Base-by-base conservation (phyloP, 2,329 filamentous ascomycete species). In the Colletotrichum noveboracense region DNA sequence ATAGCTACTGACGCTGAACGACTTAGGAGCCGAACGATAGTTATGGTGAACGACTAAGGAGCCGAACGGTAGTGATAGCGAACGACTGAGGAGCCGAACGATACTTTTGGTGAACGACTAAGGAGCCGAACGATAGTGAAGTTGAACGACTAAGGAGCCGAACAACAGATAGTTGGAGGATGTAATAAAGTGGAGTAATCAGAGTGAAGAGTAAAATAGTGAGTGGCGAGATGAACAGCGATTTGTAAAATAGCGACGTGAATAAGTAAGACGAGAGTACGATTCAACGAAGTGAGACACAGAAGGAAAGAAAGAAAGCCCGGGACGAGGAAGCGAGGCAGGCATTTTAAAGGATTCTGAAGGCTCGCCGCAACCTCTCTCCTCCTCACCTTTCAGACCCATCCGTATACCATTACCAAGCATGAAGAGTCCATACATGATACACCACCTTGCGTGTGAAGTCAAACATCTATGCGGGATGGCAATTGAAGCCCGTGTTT, bases 1-100 rank as follows among this genome's bases (percentile, higher is more conserved):
- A 34, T 6, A 6, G 2, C 0, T 18, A 38, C 1, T 3, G 16
- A 38, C 34, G 14, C 14, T 0, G 36, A 38, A 38, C 36, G 36
- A 9, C 36, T 38, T 5, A 38, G 36, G 8, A 38, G 36, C 16
- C 36, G 36, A 38, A 38, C 38, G 8, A 6, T 43, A 10, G 34
- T 16, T 5, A 32, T 32, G 0, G 10, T 2, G 30, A 34, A 32
- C 30, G 30, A 32, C 30, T 32, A 12, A 32, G 30, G 10, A 32
- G 30, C 30, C 30, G 30, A 32, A 34, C 12, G 12, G 7, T 34
- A 34, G 32, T 32, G 2, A 32, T 1, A 2, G 30, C 1, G 34
- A 38, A 38, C 36, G 36, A 38, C 36, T 38, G 0, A 38, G 34
- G 3, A 36, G 34, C 14, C 34, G 34, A 36, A 36, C 36, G 36